Evolutionary conservation across 1,284 basidiomycete species (phyloP), one percentile per base, ranked within the genome.

Genomic region (Gymnopus androsaceus): DNA sequence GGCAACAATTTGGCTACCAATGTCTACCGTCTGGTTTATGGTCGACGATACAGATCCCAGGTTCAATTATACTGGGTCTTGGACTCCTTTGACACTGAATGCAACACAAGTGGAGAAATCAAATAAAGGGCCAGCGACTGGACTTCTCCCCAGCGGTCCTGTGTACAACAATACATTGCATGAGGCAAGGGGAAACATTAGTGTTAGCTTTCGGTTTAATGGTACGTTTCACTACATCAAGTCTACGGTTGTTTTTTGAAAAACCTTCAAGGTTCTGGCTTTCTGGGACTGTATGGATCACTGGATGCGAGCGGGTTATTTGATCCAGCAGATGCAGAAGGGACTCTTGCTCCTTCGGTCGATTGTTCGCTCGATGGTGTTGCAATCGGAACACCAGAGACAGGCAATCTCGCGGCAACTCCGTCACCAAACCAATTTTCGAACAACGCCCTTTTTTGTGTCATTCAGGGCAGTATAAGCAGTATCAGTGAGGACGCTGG

Each of bases 41-140:
- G 42, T 21, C 42, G 27, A 45, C 15, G 42, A 45, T 25, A 25
- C 42, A 6, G 42, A 45, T 45, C 42, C 23, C 11, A 4, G 42
- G 23, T 27, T 45, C 19, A 45, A 27, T 21, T 45, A 45, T 45
- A 12, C 19, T 14, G 42, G 42, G 7, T 19, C 14, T 7, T 45
- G 42, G 42, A 45, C 14, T 45, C 42, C 42, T 25, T 21, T 45
- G 42, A 45, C 42, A 45, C 42, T 45, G 7, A 45, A 45, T 15
- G 23, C 42, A 27, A 45, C 42, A 25, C 42, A 45, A 14, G 11
- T 45, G 19, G 31, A 6, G 14, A 33, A 33, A 14, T 33, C 31
- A 14, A 33, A 33, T 33, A 14, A 14, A 14, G 31, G 14, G 7
- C 7, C 31, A 6, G 19, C 42, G 7, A 45, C 19, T 7, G 42